A percentile compares a stretch with the other conserved stretches of the same genome.
These are phyloP conservation scores for Tetraselmis chui DNA, from an alignment of 139 green algal species.

Conservation along the genomic window DNA sequence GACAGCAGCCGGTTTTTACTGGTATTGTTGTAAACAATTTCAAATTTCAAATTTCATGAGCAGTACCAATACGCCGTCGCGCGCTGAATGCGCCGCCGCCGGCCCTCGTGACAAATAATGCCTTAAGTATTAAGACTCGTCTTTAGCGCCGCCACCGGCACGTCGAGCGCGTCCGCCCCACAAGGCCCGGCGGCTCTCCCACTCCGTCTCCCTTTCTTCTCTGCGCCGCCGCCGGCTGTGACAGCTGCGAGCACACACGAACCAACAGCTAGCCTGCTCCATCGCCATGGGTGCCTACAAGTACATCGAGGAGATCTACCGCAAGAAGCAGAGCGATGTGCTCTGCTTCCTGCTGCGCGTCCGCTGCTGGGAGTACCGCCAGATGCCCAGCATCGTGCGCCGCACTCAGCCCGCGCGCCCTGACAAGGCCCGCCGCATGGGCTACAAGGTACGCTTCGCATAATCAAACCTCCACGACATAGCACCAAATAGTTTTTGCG, in stretches of 20 bases:
- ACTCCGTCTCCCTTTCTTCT: background rate
- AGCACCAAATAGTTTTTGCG: no score
- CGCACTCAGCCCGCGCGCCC: slow-evolving; percentile 79
- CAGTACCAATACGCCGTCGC: no score
- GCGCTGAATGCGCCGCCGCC: no score
- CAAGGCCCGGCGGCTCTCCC: background rate
- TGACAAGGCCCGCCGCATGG: slow-evolving; percentile 95
- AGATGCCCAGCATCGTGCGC: slow-evolving; percentile 85
- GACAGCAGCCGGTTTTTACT: no score
- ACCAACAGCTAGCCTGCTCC: background rate
- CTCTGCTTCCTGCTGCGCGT: slow-evolving; percentile 96
- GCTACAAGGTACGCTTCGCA: slow-evolving; percentile 96
- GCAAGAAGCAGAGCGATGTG: slow-evolving; percentile 99
- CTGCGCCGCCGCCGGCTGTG: background rate
- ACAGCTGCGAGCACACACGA: no score
- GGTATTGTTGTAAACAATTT: no score
- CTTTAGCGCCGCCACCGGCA: no score
- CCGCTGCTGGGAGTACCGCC: slow-evolving; percentile 98
- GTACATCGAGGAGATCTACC: slow-evolving; percentile 98
- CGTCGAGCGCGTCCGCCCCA: no score
- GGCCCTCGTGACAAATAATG: no score
- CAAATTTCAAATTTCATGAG: no score
- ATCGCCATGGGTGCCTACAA: slow-evolving; percentile 27
- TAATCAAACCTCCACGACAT: no score
- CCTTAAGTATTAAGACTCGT: no score